phyloP scores from a whole-genome alignment of 768 basidiomycete species.

The Boletus speciosus region DNA sequence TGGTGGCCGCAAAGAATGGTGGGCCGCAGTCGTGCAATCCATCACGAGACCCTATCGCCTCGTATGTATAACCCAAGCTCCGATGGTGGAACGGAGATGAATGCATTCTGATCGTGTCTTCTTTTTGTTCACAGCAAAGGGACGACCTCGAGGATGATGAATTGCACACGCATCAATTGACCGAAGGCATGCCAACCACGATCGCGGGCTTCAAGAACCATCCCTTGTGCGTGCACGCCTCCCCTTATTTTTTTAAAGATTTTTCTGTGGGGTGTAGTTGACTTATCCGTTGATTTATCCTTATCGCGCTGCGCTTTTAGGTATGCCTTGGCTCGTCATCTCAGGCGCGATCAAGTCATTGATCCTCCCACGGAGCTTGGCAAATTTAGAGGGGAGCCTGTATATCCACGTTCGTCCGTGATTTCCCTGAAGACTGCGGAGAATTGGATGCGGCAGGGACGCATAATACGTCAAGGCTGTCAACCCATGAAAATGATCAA shows the following conservation, averaged over 20 bases:
- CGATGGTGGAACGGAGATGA: conserved; percentile 20
- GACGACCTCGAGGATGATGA: conserved; percentile 94
- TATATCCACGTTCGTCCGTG: conserved; percentile 83
- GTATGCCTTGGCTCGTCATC: conserved; percentile 81
- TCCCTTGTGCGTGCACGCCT: conserved; percentile 55
- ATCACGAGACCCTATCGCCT: conserved; percentile 78
- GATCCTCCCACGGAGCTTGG: conserved; percentile 80
- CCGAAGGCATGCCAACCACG: conserved; percentile 90
- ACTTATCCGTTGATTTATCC: background rate
- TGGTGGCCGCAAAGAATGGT: conserved; percentile 79
- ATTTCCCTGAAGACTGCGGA: conserved; percentile 87
- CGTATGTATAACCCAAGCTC: conserved; percentile 42
- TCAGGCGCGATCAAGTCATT: conserved; percentile 84
- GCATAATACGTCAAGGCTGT: conserved; percentile 63
- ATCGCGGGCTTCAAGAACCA: conserved; percentile 94
- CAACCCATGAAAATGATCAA: conserved; percentile 92
- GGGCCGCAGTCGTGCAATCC: conserved; percentile 62
- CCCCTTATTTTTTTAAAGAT: background rate
- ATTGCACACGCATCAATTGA: conserved; percentile 68
- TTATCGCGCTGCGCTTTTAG: conserved; percentile 35
- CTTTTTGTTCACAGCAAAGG: conserved; percentile 56
- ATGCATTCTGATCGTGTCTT: conserved; percentile 7
- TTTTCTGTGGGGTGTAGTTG: conserved; percentile 1
- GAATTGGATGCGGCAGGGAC: conserved; percentile 91
- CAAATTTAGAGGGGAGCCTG: conserved; percentile 88